Base-by-base conservation (phyloP, 768 basidiomycete genomes). In the Candolleomyces eurysporus region DNA sequence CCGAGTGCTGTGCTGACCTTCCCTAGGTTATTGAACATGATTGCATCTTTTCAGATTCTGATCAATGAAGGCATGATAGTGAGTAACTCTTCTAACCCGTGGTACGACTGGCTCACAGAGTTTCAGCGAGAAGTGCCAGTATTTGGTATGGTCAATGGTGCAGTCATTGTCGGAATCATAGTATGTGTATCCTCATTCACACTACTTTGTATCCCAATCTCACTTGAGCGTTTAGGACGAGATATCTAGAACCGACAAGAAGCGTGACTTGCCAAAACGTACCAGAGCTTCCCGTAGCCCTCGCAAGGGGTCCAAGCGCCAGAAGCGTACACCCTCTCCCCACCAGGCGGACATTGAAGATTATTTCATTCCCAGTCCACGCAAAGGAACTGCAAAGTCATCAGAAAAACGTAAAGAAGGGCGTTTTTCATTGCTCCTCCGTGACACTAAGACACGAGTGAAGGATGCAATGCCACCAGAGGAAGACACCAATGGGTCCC, bases 61-160 rank as follows among this genome's bases (percentile, higher is more conserved):
- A 45, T 75, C 36, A 57, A 68, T 3, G 63, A 76, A 21, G 84
- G 85, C 0, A 75, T 78, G 59, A 85, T 83, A 60, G 90, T 90
- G 68, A 67, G 72, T 57, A 19, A 26, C 30, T 31, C 8, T n/a
- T 14, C 32, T 50, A 14, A 17, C 26, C 42, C 45, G 10, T 1
- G 58, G 17, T 57, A 9, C 14, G 19, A 52, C 54, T 22, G 9
- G 26, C 32, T 60, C 21, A 59, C 49, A 40, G 57, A 5, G 42
- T 43, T 46, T 43, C 60, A 93, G 89, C 85, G 94, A 8, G 94
- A 96, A 73, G 79, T 95, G 57, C 92, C 91, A 4, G 88, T 96
- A 2, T 91, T 94, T 63, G 90, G 91, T 0, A 79, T 92, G 59
- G 71, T 93, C 4, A 80, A 89, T 26, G 83, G 74, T 26, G 77